Percentiles rank a stretch among this genome's conserved stretches.
Evolutionary conservation across 495 filamentous ascomycete genomes (phyloP).

Genomic region (Opeltia flavorubescens): DNA sequence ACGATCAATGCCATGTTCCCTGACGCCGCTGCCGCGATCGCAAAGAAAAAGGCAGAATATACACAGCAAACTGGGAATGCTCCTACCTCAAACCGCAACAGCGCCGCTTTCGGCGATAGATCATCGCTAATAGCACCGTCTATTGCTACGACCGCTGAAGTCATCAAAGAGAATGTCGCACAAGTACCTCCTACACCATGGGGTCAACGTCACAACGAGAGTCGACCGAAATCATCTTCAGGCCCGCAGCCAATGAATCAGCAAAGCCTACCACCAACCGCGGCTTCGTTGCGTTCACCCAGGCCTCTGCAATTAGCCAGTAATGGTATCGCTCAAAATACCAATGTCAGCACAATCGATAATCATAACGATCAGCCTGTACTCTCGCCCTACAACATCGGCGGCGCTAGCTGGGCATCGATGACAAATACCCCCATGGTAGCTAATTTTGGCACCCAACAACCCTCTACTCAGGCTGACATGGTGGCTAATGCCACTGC

Average conservation of each 20-base stretch:
- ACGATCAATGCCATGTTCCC: slow-evolving; percentile 99
- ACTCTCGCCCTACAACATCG: slow-evolving; percentile 75
- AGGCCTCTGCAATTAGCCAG: slow-evolving; percentile 50
- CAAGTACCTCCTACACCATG: slow-evolving; percentile 66
- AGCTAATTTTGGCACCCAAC: slow-evolving; percentile 53
- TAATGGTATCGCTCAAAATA: slow-evolving; percentile 63
- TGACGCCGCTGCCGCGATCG: slow-evolving; percentile 92
- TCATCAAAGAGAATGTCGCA: slow-evolving; percentile 34
- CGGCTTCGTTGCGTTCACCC: slow-evolving; percentile 71
- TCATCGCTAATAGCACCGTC: slow-evolving; percentile 65
- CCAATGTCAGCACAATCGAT: slow-evolving; percentile 62
- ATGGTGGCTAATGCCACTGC: slow-evolving; percentile 98
- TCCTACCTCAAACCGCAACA: slow-evolving; percentile 87
- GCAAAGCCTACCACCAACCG: slow-evolving; percentile 72
- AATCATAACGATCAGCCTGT: slow-evolving; percentile 60
- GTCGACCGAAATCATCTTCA: slow-evolving; percentile 81
- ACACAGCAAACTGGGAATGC: slow-evolving; percentile 85
- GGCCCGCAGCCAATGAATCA: slow-evolving; percentile 91
- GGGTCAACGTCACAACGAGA: slow-evolving; percentile 43
- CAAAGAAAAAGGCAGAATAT: slow-evolving; percentile 93
- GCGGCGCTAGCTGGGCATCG: slow-evolving; percentile 90
- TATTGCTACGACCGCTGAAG: slow-evolving; percentile 54
- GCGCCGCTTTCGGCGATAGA: slow-evolving; percentile 67
- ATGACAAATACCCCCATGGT: slow-evolving; percentile 98
- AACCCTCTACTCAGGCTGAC: slow-evolving; percentile 63